Evolutionary conservation across 1,284 basidiomycete genomes (phyloP), one percentile per base, ranked within the genome.

Genomic region (Pascua sp.): DNA sequence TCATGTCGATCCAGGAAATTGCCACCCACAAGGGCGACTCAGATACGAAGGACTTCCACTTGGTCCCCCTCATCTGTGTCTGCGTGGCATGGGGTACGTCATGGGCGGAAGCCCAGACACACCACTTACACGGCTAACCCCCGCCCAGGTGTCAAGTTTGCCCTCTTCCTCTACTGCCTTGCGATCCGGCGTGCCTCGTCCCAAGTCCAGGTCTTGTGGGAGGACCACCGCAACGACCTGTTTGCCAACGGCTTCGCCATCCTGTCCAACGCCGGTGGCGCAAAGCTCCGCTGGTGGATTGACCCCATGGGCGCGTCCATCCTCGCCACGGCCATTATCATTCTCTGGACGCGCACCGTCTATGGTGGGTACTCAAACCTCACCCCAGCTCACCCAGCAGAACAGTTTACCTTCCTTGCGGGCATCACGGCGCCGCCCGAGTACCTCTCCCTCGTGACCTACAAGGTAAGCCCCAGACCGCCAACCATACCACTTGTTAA

Each of bases 181-280:
- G 83, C 88, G 2, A 81, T 95, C 52, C 85, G 90, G 43, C 82
- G 82, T 43, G 85, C 84, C 61, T 91, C 89, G 9, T 91, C 88
- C 65, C 95, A 98, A 74, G 92, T 98, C 1, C 85, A 86, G 54
- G 86, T 97, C 5, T 83, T 98, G 24, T 98, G 91, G 89, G 91
- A 96, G 73, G 94, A 97, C 71, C 94, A 97, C 67, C 81, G 91
- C 60, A 95, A 95, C 67, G 92, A 95, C 69, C 73, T 94, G 32
- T 91, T 86, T 74, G 85, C 91, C 56, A 79, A 77, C 56, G 68
- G 67, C 9, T 74, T 78, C 84, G 91, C 90, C 80, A 85, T 96
- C 60, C 83, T 94, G 59, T 92, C 94, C 81, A 89, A 90, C 39
- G 88, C 90, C 12, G 90, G 89, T 59, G 95, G 94, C 55, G 89